A percentile compares a stretch with the other conserved stretches of the same genome.
These are phyloP conservation scores for Mycosphaerelloides madeirae DNA, from an alignment of 2,329 filamentous ascomycete species.

Conservation along the genomic window DNA sequence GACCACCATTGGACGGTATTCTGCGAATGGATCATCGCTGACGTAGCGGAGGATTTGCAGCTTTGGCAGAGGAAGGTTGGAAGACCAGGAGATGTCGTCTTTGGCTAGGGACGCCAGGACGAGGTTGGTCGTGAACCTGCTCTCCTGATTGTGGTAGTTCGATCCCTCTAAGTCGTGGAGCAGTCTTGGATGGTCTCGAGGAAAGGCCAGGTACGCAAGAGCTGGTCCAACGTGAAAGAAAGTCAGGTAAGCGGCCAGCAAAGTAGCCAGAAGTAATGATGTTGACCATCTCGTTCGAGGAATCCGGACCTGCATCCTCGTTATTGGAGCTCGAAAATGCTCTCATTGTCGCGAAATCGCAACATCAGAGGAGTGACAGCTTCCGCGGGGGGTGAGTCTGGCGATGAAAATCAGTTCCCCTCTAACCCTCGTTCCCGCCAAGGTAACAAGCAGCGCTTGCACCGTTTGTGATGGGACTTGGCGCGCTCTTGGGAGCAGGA, in stretches of 20 bases:
- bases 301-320: no score
- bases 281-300: no score
- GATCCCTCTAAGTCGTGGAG: background rate
- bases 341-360: no score
- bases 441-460: no score
- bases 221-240: background rate
- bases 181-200: background rate
- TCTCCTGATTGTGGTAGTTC: background rate
- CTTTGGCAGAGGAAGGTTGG: constrained; percentile 11
- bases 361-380: no score
- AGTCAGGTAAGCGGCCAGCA: background rate
- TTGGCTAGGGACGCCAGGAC: constrained; percentile 13
- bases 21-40: constrained; percentile 14
- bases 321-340: no score
- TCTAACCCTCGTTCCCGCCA: no score
- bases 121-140: constrained; percentile 11
- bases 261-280: no score
- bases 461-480: no score
- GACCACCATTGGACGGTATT: constrained; percentile 11
- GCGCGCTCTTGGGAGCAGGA: no score
- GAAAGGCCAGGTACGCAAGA: background rate
- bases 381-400: no score
- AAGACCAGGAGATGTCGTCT: constrained; percentile 19
- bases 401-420: no score
- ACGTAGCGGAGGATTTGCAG: constrained; percentile 19